These are phyloP conservation scores for Cicer judaicum DNA, from an alignment of 306 rosid species.

Conservation along the genomic window DNA sequence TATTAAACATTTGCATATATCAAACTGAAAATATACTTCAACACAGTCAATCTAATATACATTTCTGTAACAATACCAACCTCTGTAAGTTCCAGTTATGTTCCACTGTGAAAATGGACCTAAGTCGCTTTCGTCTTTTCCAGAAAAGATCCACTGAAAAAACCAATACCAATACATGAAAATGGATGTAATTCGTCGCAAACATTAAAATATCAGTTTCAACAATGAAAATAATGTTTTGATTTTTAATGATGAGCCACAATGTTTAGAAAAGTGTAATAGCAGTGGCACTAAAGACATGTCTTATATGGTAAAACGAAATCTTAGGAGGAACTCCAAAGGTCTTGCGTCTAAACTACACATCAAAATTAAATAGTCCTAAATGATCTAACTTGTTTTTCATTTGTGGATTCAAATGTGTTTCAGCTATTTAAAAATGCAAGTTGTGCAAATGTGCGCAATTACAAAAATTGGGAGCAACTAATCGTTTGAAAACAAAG, in stretches of 20 bases:
- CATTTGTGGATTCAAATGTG: constrained; percentile 15
- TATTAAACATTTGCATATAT: background rate
- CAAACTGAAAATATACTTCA: background rate
- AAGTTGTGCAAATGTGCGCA: constrained; percentile 25
- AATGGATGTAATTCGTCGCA: constrained; percentile 36
- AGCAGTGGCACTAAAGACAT: constrained; percentile 5
- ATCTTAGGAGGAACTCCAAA: constrained; percentile 19
- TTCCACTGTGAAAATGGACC: constrained; percentile 96
- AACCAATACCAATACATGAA: constrained; percentile 46
- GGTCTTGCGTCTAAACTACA: constrained; percentile 4
- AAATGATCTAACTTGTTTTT: constrained; percentile 23
- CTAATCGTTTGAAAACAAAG: constrained; percentile 13
- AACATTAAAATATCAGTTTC: constrained; percentile 17
- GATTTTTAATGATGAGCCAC: constrained; percentile 2
- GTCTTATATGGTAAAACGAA: constrained; percentile 21
- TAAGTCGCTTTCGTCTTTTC: constrained; percentile 80
- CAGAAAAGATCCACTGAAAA: constrained; percentile 88
- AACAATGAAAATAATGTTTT: background rate
- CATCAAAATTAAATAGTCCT: background rate
- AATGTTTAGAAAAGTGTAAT: constrained; percentile 5
- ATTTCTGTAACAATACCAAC: constrained; percentile 55
- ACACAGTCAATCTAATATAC: background rate
- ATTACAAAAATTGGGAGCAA: constrained; percentile 26
- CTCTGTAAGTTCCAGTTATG: constrained; percentile 95
- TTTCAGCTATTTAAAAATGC: constrained; percentile 27